Base-by-base conservation (phyloP, 129 eudicot species). In the Ambrosia trifida region DNA sequence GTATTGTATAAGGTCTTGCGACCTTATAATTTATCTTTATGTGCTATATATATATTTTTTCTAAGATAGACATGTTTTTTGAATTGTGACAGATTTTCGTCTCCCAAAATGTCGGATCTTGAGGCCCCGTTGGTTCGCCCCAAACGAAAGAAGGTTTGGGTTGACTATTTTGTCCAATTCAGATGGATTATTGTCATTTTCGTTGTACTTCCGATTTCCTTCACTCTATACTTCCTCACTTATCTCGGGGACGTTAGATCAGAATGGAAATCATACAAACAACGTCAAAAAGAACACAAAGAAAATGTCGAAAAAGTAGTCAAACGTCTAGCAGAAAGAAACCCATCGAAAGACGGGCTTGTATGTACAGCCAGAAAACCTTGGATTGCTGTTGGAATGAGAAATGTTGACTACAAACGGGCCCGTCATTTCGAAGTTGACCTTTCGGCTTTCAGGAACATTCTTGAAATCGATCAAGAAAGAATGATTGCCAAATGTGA, bases 281-380 rank as follows among this genome's bases (percentile, higher is more conserved):
- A 86, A 66, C 98, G 98, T 13, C 96, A 86, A 76, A 83, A 88
- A 73, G 94, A 86, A 24, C 98, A 91, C 18, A 91, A 88, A n/a
- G 91, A 88, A 59, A 91, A 91, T 49, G 98, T 91, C 12, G 72
- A 88, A 81, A 88, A 91, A 75, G 96, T 91, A 4, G 84, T 86
- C 51, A 86, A 88, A 64, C 87, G 98, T 56, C 96, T 91, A 57
- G 84, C 81, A 75, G 78, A 86, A 54, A 72, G 98, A 78, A 83
- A 91, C 72, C 86, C 96, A 50, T 77, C 89, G 18, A 91, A 88
- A 84, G 96, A 91, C 41, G 98, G 98, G 11, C 85, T 91, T 7
- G 98, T 91, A 32, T 91, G 98, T 82, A 91, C 98, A 1, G 98
- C 96, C 49, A 75, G 98, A 4, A 88, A 88, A 52, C 98, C 98